Conservation (phyloP, 441 rosid species). For the Isatis lusitanica region DNA sequence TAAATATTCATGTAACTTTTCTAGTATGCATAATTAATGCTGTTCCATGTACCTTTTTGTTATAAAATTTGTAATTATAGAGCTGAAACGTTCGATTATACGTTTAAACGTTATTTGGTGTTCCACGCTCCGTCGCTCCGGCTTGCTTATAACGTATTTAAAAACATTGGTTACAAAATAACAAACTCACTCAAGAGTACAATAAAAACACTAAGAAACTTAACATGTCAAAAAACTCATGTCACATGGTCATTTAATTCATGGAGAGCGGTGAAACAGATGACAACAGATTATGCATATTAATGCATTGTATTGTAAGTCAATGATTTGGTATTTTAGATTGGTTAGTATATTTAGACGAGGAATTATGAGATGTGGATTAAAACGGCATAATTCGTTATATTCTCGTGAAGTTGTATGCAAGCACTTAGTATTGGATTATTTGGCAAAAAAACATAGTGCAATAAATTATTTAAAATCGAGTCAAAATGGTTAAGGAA, state of each 20-base stretch:
- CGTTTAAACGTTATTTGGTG: too few relatives aligned
- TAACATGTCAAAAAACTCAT: background rate
- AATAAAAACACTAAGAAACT: background rate
- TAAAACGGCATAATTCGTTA: background rate
- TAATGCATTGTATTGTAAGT: background rate
- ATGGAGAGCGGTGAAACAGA: constrained; percentile 4
- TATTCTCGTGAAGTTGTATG: background rate
- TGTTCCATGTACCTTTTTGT: background rate
- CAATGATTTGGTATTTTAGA: constrained; percentile 3
- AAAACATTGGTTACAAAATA: too few relatives aligned
- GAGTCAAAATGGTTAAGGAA: too few relatives aligned
- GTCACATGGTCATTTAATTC: constrained; percentile 16
- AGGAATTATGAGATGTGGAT: background rate
- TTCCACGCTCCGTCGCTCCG: background rate
- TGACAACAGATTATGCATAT: background rate
- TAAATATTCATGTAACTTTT: background rate
- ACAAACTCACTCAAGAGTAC: background rate
- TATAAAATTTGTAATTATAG: too few relatives aligned
- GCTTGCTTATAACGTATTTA: background rate
- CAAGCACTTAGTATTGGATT: background rate
- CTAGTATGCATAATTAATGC: background rate
- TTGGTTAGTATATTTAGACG: constrained; percentile 4
- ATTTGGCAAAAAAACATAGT: background rate
- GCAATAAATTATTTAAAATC: too few relatives aligned
- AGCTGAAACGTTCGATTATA: background rate